phyloP scores from a whole-genome alignment of 2,329 filamentous ascomycete species.

The Alternaria ethzedia region DNA sequence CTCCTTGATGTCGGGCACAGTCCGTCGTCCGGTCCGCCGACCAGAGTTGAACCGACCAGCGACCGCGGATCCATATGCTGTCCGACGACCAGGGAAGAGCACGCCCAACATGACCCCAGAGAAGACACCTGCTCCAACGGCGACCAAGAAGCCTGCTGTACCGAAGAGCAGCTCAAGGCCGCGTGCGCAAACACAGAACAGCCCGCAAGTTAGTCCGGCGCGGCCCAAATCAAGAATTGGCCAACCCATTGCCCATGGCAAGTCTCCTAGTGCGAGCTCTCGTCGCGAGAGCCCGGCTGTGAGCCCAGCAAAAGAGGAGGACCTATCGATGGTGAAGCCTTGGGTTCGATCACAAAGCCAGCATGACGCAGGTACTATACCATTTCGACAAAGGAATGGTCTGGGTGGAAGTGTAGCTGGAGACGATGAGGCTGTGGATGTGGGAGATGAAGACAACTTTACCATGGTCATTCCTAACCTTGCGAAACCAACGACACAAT shows the following conservation, averaged over 20 bases:
- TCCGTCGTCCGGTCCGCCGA: constrained; percentile 57
- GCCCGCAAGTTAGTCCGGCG: constrained; percentile 44
- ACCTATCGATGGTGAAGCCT: constrained; percentile 57
- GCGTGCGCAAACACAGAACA: constrained; percentile 42
- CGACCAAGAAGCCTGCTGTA: constrained; percentile 45
- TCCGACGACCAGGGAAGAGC: constrained; percentile 47
- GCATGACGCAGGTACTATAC: constrained; percentile 36
- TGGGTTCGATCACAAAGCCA: constrained; percentile 46
- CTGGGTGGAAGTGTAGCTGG: constrained; percentile 49
- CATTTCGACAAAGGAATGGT: constrained; percentile 47
- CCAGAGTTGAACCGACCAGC: constrained; percentile 58
- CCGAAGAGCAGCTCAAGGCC: constrained; percentile 41
- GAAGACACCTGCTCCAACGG: constrained; percentile 51
- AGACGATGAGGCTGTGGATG: constrained; percentile 47
- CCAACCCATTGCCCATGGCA: constrained; percentile 35
- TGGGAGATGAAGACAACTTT: constrained; percentile 56
- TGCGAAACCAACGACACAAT: constrained; percentile 35
- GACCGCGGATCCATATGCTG: constrained; percentile 62
- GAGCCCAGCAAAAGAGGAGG: constrained; percentile 52
- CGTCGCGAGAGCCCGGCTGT: constrained; percentile 40
- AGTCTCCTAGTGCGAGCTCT: constrained; percentile 37
- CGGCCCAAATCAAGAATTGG: constrained; percentile 47
- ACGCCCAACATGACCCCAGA: constrained; percentile 57
- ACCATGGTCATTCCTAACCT: constrained; percentile 58
- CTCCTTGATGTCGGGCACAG: constrained; percentile 65